These are phyloP conservation scores for Phialophora chinensis DNA, from an alignment of 2,329 filamentous ascomycete species.

Conservation along the genomic window DNA sequence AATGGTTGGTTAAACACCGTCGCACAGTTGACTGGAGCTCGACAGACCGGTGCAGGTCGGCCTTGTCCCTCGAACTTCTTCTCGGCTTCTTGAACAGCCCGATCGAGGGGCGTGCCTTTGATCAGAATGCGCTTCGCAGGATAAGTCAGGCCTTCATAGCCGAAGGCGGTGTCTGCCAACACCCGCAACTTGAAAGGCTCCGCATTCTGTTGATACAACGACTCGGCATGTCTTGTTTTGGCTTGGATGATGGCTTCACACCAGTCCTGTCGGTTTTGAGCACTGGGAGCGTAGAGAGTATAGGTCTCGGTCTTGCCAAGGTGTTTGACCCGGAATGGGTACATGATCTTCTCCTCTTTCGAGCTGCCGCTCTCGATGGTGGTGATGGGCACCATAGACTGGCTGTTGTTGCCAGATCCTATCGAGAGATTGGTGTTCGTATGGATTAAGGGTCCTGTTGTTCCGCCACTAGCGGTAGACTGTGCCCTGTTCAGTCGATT, in stretches of 20 bases:
- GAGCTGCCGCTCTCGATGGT: constrained; percentile 56
- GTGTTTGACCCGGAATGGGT: constrained; percentile 95
- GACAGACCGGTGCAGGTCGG: constrained; percentile 76
- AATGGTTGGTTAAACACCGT: constrained; percentile 82
- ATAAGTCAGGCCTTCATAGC: constrained; percentile 67
- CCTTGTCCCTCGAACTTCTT: constrained; percentile 69
- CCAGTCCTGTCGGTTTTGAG: constrained; percentile 82
- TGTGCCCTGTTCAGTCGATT: constrained; percentile 61
- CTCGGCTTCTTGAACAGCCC: constrained; percentile 88
- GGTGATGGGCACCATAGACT: constrained; percentile 55
- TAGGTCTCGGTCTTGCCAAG: constrained; percentile 86
- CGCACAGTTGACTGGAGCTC: constrained; percentile 88
- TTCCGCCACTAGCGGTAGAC: constrained; percentile 54
- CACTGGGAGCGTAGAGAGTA: constrained; percentile 81
- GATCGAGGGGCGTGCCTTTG: constrained; percentile 86
- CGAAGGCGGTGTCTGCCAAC: constrained; percentile 89
- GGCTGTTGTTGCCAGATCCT: constrained; percentile 59
- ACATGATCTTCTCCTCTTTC: constrained; percentile 82
- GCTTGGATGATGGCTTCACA: constrained; percentile 92
- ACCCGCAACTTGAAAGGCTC: constrained; percentile 93
- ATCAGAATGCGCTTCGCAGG: constrained; percentile 70
- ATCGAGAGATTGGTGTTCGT: constrained; percentile 71
- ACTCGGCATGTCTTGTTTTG: constrained; percentile 89
- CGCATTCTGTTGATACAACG: constrained; percentile 87
- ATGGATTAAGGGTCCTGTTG: constrained; percentile 63